phyloP scores from a whole-genome alignment of 2,329 filamentous ascomycete genomes.

The Epichloe brachyelytri region DNA sequence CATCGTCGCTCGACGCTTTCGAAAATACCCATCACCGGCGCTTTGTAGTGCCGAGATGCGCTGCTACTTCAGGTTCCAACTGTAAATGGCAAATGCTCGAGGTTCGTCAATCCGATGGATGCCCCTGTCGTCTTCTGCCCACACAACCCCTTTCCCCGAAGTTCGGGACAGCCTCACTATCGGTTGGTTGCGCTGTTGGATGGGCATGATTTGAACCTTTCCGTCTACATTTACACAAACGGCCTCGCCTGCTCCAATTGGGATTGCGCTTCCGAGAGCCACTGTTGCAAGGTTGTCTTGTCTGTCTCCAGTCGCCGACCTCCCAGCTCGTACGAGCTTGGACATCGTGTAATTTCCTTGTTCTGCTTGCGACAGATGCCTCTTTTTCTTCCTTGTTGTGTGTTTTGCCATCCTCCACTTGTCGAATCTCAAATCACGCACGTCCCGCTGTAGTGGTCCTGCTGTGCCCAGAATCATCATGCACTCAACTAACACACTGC shows the following conservation, averaged over 20 bases:
- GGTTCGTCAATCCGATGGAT: conserved; percentile 1
- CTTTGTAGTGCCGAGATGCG: conserved; percentile 2
- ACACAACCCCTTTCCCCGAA: not conserved
- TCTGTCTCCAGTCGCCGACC: too few relatives aligned
- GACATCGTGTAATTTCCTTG: too few relatives aligned
- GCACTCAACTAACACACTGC: not conserved
- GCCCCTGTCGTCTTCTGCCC: not conserved
- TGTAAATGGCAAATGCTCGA: not conserved
- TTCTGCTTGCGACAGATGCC: too few relatives aligned
- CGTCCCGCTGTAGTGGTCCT: not conserved
- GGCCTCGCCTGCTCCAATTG: not conserved
- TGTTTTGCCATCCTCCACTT: not conserved
- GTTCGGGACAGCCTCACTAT: not conserved
- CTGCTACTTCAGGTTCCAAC: not conserved
- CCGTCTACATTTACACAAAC: not conserved
- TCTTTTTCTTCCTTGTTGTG: not conserved
- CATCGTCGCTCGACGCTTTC: not conserved
- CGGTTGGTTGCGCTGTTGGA: not conserved
- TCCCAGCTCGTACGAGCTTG: too few relatives aligned
- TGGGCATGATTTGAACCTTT: not conserved
- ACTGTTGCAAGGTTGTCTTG: not conserved
- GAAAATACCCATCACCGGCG: not conserved
- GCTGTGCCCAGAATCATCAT: not conserved
- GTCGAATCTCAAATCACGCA: not conserved
- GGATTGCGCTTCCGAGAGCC: not conserved